phyloP scores from a whole-genome alignment of 139 green algal species.

The Pleodorina starrii region DNA sequence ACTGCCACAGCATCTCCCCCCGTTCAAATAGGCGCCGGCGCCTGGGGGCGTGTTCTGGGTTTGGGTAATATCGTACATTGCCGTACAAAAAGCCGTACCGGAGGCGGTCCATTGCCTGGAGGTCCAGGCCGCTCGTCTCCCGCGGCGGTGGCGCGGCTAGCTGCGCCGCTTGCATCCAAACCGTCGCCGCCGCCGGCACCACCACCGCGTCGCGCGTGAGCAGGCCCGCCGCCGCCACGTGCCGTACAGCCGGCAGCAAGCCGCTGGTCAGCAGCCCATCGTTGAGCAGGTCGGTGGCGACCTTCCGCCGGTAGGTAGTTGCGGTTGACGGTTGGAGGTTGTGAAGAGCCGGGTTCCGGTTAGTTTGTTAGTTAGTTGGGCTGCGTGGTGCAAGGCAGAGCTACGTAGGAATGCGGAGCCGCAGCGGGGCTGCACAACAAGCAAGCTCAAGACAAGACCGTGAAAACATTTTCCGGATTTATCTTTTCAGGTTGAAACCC shows the following conservation, averaged over 20 bases:
- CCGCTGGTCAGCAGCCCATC: constrained; percentile 64
- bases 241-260: constrained; percentile 47
- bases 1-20: too few species aligned
- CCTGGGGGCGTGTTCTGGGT: too few species aligned
- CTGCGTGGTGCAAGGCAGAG: too few species aligned
- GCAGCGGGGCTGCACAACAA: too few species aligned
- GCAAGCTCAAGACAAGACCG: too few species aligned
- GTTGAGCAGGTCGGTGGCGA: constrained; percentile 80
- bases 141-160: background rate
- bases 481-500: too few species aligned
- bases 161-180: constrained; percentile 72
- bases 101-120: constrained; percentile 4
- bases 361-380: too few species aligned
- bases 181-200: constrained; percentile 77
- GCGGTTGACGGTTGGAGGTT: background rate
- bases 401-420: too few species aligned
- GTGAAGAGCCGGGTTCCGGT: too few species aligned
- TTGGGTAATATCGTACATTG: background rate
- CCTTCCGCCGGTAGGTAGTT: background rate
- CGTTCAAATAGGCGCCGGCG: too few species aligned
- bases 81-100: background rate
- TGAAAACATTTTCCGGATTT: too few species aligned
- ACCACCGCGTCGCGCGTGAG: constrained; percentile 68
- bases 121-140: background rate
- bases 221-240: constrained; percentile 59